These are phyloP conservation scores for Sapria himalayana DNA, from an alignment of 345 rosid species.

Conservation along the genomic window DNA sequence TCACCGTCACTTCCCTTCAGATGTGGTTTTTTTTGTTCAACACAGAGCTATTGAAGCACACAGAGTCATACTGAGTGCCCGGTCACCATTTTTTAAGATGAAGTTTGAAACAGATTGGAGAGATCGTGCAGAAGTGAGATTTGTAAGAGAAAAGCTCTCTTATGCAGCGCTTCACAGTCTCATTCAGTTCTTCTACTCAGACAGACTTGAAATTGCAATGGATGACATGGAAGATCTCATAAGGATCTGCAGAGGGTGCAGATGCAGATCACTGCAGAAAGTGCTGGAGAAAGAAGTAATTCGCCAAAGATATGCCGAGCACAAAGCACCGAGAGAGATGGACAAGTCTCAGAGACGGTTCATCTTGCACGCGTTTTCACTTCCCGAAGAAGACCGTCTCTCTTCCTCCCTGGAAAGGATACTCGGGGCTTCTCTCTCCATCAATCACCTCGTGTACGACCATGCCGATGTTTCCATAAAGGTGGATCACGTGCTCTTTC, in stretches of 20 bases:
- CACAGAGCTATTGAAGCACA: slow-evolving; percentile 91
- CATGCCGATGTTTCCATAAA: slow-evolving; percentile 77
- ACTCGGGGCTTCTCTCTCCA: slow-evolving; percentile 30
- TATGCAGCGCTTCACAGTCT: slow-evolving; percentile 75
- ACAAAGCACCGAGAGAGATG: slow-evolving; percentile 58
- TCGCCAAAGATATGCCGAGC: slow-evolving; percentile 68
- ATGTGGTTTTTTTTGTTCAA: slow-evolving; percentile 67
- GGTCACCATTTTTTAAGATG: slow-evolving; percentile 56
- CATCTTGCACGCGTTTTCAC: slow-evolving; percentile 61
- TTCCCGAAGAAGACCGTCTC: slow-evolving; percentile 82
- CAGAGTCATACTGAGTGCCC: slow-evolving; percentile 75
- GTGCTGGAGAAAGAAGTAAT: slow-evolving; percentile 47
- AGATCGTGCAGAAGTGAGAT: slow-evolving; percentile 53
- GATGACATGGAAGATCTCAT: slow-evolving; percentile 84
- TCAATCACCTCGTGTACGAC: slow-evolving; percentile 24
- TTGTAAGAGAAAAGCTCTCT: slow-evolving; percentile 61
- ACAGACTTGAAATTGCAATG: slow-evolving; percentile 69
- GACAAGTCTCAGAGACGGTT: slow-evolving; percentile 80
- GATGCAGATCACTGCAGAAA: slow-evolving; percentile 54
- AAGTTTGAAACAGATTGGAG: slow-evolving; percentile 79
- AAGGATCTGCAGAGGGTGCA: slow-evolving; percentile 84
- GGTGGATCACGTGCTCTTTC: slow-evolving; percentile 44
- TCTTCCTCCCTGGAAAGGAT: slow-evolving; percentile 50
- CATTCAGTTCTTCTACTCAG: slow-evolving; percentile 80
- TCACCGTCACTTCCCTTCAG: slow-evolving; percentile 46